A percentile compares a stretch with the other conserved stretches of the same genome.
phyloP scores from a whole-genome alignment of 108 stramenopile species.

The Cyclotella baltica region DNA sequence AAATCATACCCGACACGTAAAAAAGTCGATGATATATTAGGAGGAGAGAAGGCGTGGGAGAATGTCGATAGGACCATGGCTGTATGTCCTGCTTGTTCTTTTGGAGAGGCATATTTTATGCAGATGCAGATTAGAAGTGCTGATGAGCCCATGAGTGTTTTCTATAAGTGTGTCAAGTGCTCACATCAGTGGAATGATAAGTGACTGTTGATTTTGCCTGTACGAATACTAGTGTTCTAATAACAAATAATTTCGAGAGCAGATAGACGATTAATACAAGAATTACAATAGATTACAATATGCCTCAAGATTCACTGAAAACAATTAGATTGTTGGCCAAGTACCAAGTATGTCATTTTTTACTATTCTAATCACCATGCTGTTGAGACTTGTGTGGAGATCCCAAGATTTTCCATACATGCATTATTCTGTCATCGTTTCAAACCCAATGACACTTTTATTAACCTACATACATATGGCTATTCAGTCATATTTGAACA shows the following conservation, averaged over 20 bases:
- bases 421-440: too few species aligned
- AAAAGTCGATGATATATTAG: slow-evolving; percentile 96
- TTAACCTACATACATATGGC: too few species aligned
- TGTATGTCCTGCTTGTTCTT: slow-evolving; percentile 87
- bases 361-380: too few species aligned
- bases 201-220: slow-evolving; percentile 36
- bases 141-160: slow-evolving; percentile 97
- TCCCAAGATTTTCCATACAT: too few species aligned
- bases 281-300: background rate
- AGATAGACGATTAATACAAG: background rate
- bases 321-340: too few species aligned
- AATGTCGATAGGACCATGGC: slow-evolving; percentile 96
- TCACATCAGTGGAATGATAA: slow-evolving; percentile 93
- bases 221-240: background rate
- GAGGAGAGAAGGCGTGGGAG: slow-evolving; percentile 97
- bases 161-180: slow-evolving; percentile 96
- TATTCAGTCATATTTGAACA: too few species aligned
- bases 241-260: background rate
- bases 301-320: too few species aligned
- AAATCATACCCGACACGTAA: slow-evolving; percentile 65
- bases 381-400: too few species aligned
- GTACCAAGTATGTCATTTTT: too few species aligned
- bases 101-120: slow-evolving; percentile 97
- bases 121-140: slow-evolving; percentile 97
- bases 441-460: too few species aligned